Conservation (phyloP, 2,329 filamentous ascomycete genomes). For the Truncatella angustata region DNA sequence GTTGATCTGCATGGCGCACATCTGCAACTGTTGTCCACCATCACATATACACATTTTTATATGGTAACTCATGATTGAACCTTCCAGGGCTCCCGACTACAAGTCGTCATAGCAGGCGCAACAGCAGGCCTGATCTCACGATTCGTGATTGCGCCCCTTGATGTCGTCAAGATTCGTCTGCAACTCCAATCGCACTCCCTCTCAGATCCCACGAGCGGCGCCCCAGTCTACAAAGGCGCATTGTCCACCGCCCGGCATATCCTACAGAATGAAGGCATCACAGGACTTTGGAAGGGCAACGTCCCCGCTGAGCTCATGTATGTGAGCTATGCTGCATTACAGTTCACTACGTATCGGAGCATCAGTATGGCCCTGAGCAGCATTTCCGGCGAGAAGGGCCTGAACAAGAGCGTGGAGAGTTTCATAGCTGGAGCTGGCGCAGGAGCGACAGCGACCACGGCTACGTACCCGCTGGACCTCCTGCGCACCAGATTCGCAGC, state of each 20-base stretch:
- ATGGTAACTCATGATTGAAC: background rate
- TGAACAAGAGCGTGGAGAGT: slow-evolving; percentile 69
- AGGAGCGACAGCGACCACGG: slow-evolving; percentile 76
- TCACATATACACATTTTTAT: background rate
- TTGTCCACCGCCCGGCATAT: slow-evolving; percentile 75
- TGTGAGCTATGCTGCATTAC: slow-evolving; percentile 81
- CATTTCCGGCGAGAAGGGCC: slow-evolving; percentile 38
- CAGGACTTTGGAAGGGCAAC: slow-evolving; percentile 95
- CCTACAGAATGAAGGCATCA: slow-evolving; percentile 75
- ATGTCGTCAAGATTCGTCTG: slow-evolving; percentile 96
- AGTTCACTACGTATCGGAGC: slow-evolving; percentile 86
- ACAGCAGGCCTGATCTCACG: slow-evolving; percentile 84
- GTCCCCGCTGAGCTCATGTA: slow-evolving; percentile 94
- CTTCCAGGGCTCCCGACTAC: slow-evolving; percentile 51
- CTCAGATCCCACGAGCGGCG: slow-evolving; percentile 61
- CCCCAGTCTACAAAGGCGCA: slow-evolving; percentile 70
- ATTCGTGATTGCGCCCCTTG: slow-evolving; percentile 91
- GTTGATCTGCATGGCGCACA: too few relatives aligned
- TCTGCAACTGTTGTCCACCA: too few relatives aligned
- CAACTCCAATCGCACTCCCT: slow-evolving; percentile 89
- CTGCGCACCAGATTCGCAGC: slow-evolving; percentile 95
- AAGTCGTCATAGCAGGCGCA: slow-evolving; percentile 56
- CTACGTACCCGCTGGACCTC: slow-evolving; percentile 90
- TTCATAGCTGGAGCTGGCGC: slow-evolving; percentile 83
- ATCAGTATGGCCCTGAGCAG: slow-evolving; percentile 65